Conservation (phyloP, 352 stramenopile genomes). For the Plasmopara viticola region DNA sequence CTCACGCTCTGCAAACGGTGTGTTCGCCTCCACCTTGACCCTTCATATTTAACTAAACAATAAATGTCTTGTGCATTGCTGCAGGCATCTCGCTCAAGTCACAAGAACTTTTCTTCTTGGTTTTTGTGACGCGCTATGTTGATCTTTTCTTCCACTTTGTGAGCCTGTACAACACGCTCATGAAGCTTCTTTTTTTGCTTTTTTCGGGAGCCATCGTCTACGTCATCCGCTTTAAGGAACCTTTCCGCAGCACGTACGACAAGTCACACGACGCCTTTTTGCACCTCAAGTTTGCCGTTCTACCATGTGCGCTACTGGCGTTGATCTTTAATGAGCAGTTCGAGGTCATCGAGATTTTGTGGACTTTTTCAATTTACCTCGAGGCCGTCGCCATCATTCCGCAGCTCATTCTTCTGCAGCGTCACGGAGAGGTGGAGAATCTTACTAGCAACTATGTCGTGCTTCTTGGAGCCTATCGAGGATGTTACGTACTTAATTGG, state of each 20-base stretch:
- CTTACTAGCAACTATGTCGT: constrained; percentile 99
- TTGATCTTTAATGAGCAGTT: constrained; percentile 93
- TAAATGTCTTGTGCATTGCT: neutral
- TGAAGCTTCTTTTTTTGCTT: constrained; percentile 98
- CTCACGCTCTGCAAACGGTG: constrained; percentile 71
- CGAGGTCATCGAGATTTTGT: constrained; percentile 91
- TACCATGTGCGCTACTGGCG: constrained; percentile 93
- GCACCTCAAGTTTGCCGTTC: constrained; percentile 96
- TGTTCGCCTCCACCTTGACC: constrained; percentile 1
- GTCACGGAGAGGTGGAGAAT: constrained; percentile 98
- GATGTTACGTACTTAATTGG: constrained; percentile 99
- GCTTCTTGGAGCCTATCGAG: constrained; percentile 96
- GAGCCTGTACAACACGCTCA: constrained; percentile 97
- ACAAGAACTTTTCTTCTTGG: constrained; percentile 98
- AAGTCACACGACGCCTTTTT: constrained; percentile 99
- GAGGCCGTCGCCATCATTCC: constrained; percentile 98
- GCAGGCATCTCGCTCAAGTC: constrained; percentile 97
- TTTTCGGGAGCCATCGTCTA: constrained; percentile 97
- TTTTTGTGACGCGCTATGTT: constrained; percentile 98
- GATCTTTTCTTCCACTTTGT: constrained; percentile 96
- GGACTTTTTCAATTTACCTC: constrained; percentile 99
- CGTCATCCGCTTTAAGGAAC: constrained; percentile 94
- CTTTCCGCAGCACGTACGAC: constrained; percentile 97
- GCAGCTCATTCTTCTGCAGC: constrained; percentile 98
- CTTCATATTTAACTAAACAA: neutral